These are phyloP conservation scores for Conidiobolus incongruus DNA, from an alignment of 371 early-diverging fungal genomes.

Conservation along the genomic window DNA sequence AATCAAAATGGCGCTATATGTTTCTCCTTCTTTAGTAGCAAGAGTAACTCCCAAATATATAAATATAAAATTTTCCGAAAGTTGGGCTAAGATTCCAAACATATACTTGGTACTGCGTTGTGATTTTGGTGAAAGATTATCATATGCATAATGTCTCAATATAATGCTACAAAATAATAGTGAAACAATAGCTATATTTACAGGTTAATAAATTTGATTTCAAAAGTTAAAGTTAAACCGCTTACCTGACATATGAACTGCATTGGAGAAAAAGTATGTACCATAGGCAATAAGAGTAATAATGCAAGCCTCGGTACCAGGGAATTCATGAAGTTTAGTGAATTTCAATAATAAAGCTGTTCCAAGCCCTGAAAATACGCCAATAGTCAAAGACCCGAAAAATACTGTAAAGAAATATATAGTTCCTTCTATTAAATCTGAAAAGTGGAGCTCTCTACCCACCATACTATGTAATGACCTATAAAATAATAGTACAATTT, in stretches of 20 bases:
- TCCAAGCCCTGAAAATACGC: constrained; percentile 45
- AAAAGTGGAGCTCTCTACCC: constrained; percentile 44
- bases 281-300: constrained; percentile 70
- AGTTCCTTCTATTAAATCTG: constrained; percentile 43
- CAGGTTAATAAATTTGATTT: background rate
- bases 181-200: constrained; percentile 78
- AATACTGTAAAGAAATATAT: constrained; percentile 60
- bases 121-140: constrained; percentile 52
- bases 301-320: constrained; percentile 47
- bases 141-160: constrained; percentile 77
- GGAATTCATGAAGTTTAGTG: constrained; percentile 5
- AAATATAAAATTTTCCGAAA: constrained; percentile 87
- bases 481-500: constrained; percentile 5
- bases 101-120: constrained; percentile 63
- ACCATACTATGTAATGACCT: constrained; percentile 60
- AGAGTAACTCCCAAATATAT: constrained; percentile 83
- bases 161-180: constrained; percentile 85
- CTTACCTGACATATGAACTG: constrained; percentile 50
- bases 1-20: constrained; percentile 48
- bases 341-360: constrained; percentile 30
- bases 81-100: constrained; percentile 69
- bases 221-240: background rate
- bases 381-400: constrained; percentile 57
- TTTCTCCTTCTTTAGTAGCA: constrained; percentile 46
- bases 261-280: constrained; percentile 76